phyloP scores from a whole-genome alignment of 768 basidiomycete species.

The Thelephora aurantiotincta region DNA sequence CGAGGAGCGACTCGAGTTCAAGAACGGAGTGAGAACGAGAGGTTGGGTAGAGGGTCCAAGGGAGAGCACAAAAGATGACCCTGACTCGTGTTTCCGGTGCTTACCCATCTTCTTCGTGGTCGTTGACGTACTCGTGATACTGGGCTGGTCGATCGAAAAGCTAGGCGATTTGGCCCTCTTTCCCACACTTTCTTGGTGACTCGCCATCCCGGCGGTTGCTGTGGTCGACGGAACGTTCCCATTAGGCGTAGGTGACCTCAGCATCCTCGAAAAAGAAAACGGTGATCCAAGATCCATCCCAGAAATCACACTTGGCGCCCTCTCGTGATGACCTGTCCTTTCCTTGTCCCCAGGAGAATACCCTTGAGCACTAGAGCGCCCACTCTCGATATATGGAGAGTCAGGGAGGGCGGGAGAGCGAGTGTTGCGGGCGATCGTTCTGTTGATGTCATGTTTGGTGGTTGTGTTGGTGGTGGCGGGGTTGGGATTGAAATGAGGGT shows the following conservation, averaged over 20 bases:
- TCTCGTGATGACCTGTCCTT: constrained; percentile 10
- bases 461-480: background rate
- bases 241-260: constrained; percentile 58
- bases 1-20: constrained; percentile 68
- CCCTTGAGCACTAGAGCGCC: constrained; percentile 11
- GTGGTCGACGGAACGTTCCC: constrained; percentile 34
- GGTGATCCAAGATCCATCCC: constrained; percentile 36
- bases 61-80: constrained; percentile 37
- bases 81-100: constrained; percentile 9
- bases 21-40: constrained; percentile 54
- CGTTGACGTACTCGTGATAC: background rate
- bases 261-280: constrained; percentile 10
- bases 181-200: background rate
- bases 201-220: background rate
- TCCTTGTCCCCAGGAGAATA: background rate
- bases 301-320: constrained; percentile 34
- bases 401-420: constrained; percentile 47
- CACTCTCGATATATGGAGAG: constrained; percentile 34
- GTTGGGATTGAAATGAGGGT: background rate
- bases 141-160: constrained; percentile 16
- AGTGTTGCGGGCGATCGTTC: constrained; percentile 21
- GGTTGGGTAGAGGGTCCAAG: constrained; percentile 25
- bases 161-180: constrained; percentile 30
- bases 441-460: background rate
- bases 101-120: background rate